Evolutionary conservation across 2,329 filamentous ascomycete species (phyloP).

Genomic region (Seiridium unicorne): DNA sequence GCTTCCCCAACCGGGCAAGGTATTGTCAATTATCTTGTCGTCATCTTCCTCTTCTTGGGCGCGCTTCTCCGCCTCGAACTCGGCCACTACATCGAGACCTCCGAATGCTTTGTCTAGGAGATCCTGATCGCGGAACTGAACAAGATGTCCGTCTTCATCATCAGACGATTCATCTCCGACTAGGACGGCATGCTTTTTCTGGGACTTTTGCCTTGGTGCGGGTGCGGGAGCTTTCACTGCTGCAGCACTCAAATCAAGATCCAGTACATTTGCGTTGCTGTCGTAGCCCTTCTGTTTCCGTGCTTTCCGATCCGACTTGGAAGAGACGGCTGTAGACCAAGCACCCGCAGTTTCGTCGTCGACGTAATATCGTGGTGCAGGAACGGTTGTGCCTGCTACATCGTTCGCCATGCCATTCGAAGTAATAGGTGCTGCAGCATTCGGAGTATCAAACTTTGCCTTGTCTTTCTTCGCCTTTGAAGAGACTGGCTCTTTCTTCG

Average conservation of each 20-base stretch:
- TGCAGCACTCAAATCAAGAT: conserved; percentile 25
- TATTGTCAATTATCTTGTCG: conserved; percentile 77
- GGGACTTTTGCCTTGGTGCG: conserved; percentile 8
- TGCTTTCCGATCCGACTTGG: conserved; percentile 21
- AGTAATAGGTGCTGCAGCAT: conserved; percentile 5
- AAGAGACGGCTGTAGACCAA: conserved; percentile 24
- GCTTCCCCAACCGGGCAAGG: conserved; percentile 90
- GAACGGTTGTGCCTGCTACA: background rate
- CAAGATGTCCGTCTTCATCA: conserved; percentile 47
- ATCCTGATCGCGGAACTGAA: conserved; percentile 59
- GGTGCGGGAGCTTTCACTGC: conserved; percentile 22
- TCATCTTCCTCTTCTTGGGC: conserved; percentile 72
- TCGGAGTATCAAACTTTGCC: background rate
- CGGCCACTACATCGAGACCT: conserved; percentile 76
- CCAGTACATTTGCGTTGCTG: conserved; percentile 20
- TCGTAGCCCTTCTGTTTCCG: conserved; percentile 21
- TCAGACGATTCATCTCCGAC: conserved; percentile 42
- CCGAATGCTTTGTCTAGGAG: conserved; percentile 85
- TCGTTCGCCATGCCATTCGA: conserved; percentile 14
- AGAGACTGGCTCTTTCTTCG: conserved; percentile 17
- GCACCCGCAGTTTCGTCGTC: conserved; percentile 21
- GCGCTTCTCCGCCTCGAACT: conserved; percentile 80
- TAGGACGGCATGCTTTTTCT: conserved; percentile 22
- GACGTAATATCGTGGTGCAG: background rate
- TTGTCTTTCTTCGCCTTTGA: conserved; percentile 23